Conservation (phyloP, 306 rosid species). For the Lathyrus oleraceus region DNA sequence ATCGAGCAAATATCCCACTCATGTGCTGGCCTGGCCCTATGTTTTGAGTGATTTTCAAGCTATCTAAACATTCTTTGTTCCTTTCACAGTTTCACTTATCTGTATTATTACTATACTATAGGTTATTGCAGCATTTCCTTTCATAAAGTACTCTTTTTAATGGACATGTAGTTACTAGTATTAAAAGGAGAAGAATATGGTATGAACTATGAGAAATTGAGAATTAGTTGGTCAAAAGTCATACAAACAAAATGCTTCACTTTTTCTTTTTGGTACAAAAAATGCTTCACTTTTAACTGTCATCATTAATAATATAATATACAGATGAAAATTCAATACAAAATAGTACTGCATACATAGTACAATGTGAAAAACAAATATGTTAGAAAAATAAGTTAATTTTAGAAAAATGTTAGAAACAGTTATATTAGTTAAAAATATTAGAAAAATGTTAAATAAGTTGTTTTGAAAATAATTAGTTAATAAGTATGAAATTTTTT, state of each 20-base stretch:
- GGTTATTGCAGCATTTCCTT: background rate
- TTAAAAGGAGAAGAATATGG: background rate
- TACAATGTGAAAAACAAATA: background rate
- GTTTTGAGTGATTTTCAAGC: constrained; percentile 56
- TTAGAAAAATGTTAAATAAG: too few species aligned
- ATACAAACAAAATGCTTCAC: constrained; percentile 39
- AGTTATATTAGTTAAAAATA: too few species aligned
- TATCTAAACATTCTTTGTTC: constrained; percentile 33
- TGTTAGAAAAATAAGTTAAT: too few species aligned
- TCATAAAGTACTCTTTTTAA: background rate
- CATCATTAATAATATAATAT: constrained; percentile 16
- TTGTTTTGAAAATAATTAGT: too few species aligned
- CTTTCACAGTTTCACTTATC: constrained; percentile 9
- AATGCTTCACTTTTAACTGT: constrained; percentile 37
- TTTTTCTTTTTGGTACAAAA: too few species aligned
- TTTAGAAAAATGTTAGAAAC: too few species aligned
- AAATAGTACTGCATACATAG: background rate
- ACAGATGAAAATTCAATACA: background rate
- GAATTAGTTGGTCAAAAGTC: constrained; percentile 45
- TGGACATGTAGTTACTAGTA: background rate
- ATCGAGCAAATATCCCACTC: constrained; percentile 56
- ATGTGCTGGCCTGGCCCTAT: constrained; percentile 45
- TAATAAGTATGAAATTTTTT: too few species aligned
- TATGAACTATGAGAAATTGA: background rate
- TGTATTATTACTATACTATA: background rate